Evolutionary conservation across 2,329 filamentous ascomycete genomes (phyloP).

Genomic region (Colletotrichum filicis): DNA sequence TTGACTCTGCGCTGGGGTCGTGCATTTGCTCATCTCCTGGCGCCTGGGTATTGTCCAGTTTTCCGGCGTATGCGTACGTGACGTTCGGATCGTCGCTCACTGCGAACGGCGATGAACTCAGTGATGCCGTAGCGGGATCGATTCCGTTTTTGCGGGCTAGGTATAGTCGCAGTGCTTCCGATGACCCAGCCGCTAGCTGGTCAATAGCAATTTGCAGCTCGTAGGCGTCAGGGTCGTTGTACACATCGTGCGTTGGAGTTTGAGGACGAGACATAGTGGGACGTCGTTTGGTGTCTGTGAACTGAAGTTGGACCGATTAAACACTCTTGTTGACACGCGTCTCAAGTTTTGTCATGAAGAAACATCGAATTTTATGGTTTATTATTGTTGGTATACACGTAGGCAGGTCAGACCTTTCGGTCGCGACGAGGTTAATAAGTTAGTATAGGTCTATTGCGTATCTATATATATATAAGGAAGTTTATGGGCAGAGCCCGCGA

Average conservation of each 20-base stretch:
- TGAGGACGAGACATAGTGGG: neutral
- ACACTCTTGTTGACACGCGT: neutral
- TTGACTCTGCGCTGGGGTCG: neutral
- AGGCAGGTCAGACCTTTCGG: too few species aligned
- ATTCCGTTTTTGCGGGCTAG: constrained; percentile 1
- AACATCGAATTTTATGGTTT: neutral
- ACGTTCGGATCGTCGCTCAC: neutral
- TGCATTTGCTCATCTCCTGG: neutral
- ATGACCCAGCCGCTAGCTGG: constrained; percentile 14
- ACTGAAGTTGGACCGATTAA: neutral
- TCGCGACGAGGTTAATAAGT: too few species aligned
- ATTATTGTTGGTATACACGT: too few species aligned
- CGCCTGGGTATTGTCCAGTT: neutral
- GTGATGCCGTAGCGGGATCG: neutral
- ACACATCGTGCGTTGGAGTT: neutral
- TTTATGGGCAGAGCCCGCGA: too few species aligned
- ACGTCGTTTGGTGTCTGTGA: neutral
- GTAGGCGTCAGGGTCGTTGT: constrained; percentile 3
- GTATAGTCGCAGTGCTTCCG: constrained; percentile 4
- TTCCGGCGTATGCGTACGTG: neutral
- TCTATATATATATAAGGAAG: too few species aligned
- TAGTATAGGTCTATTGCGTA: too few species aligned
- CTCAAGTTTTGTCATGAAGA: neutral
- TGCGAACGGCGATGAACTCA: neutral
- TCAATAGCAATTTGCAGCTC: constrained; percentile 21